Conservation (phyloP, 805 yeast genomes). For the Candida glaebosa region DNA sequence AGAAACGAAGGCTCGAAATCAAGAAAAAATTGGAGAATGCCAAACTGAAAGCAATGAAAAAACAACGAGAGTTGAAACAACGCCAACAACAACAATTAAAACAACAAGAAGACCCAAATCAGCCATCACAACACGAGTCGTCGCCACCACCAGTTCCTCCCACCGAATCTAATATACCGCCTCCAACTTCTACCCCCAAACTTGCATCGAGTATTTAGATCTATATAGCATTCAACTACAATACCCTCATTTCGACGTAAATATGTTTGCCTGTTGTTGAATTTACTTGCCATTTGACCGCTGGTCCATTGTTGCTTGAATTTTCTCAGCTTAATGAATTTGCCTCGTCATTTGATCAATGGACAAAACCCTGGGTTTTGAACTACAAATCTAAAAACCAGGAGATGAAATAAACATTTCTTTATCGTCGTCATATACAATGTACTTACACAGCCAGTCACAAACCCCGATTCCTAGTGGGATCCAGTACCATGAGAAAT, state of each 20-base stretch:
- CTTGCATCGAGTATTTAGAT: conserved; percentile 1
- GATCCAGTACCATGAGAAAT: conserved; percentile 15
- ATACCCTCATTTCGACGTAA: background rate
- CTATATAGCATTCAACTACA: background rate
- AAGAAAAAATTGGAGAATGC: conserved; percentile 37
- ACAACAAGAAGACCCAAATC: conserved; percentile 14
- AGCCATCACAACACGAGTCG: conserved; percentile 9
- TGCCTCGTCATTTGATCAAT: background rate
- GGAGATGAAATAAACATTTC: background rate
- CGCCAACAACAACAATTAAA: conserved; percentile 8
- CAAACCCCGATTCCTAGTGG: conserved; percentile 6
- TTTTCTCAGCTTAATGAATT: background rate
- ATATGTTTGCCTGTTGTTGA: too few relatives aligned
- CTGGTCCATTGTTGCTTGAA: background rate
- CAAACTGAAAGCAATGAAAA: conserved; percentile 31
- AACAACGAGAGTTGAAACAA: conserved; percentile 17
- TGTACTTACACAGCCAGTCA: conserved; percentile 5
- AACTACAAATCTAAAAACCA: background rate
- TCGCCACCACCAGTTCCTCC: too few relatives aligned
- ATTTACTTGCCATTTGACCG: background rate
- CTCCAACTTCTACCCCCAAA: background rate
- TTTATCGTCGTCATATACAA: background rate
- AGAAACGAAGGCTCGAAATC: conserved; percentile 29
- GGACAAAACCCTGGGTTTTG: background rate
- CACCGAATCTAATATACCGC: background rate